These are phyloP conservation scores for Phytophthora boehmeriae DNA, from an alignment of 352 stramenopile genomes.

Conservation along the genomic window DNA sequence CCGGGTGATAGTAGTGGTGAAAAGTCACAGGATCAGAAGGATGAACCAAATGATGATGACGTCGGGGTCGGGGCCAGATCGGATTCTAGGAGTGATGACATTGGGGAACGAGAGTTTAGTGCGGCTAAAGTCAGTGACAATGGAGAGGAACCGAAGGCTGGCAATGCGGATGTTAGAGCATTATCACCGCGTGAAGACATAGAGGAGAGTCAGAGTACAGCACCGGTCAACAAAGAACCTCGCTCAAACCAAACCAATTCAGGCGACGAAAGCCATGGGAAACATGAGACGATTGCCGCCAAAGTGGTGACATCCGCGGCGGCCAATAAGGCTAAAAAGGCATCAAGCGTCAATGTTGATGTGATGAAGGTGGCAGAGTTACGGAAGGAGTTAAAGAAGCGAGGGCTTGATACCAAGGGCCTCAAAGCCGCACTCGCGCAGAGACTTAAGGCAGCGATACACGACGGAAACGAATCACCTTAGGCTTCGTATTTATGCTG, in stretches of 20 bases:
- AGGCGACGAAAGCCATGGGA: neutral
- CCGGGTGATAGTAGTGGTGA: neutral
- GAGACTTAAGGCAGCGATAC: slow-evolving; percentile 61
- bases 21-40: slow-evolving; percentile 1
- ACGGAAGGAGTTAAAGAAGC: slow-evolving; percentile 67
- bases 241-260: neutral
- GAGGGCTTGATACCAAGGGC: slow-evolving; percentile 72
- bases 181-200: neutral
- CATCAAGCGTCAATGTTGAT: slow-evolving; percentile 32
- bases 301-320: slow-evolving; percentile 3
- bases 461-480: slow-evolving; percentile 33
- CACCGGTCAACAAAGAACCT: slow-evolving; percentile 7
- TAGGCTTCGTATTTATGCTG: slow-evolving; percentile 51
- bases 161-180: neutral
- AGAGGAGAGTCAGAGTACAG: slow-evolving; percentile 13
- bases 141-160: slow-evolving; percentile 4
- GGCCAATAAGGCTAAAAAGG: slow-evolving; percentile 6
- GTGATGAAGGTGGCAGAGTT: slow-evolving; percentile 74
- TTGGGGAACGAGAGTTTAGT: slow-evolving; percentile 3
- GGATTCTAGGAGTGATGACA: slow-evolving; percentile 1
- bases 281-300: slow-evolving; percentile 1
- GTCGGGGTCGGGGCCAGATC: neutral
- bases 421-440: slow-evolving; percentile 70
- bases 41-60: slow-evolving; percentile 7
- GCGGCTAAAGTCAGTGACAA: neutral